Conservation (phyloP, 164 flowering plant species). For the Hamamelis virginiana region DNA sequence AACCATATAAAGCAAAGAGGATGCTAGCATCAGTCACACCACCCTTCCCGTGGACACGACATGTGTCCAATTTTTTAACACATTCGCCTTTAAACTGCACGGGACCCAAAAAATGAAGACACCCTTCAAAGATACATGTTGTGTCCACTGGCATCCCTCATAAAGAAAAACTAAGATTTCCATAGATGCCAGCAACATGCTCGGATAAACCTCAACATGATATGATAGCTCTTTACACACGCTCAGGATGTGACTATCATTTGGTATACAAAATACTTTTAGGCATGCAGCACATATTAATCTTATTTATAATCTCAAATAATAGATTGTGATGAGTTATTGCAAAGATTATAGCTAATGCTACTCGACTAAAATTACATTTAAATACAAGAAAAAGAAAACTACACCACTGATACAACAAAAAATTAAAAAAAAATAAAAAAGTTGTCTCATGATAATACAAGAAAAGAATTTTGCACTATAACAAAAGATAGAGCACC, state of each 20-base stretch:
- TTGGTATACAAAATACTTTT: neutral
- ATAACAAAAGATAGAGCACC: neutral
- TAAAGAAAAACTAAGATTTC: neutral
- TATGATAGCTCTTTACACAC: neutral
- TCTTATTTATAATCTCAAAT: neutral
- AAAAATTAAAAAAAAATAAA: neutral
- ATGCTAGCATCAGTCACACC: no score
- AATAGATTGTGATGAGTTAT: neutral
- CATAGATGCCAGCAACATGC: neutral
- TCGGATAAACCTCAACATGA: neutral
- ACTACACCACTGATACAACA: neutral
- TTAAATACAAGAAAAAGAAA: neutral
- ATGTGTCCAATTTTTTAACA: no score
- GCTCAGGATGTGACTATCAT: neutral
- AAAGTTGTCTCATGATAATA: neutral
- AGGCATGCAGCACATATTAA: neutral
- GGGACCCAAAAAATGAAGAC: no score
- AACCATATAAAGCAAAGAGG: no score
- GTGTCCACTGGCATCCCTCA: no score
- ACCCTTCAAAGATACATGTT: no score
- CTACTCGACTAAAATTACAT: neutral
- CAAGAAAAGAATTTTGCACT: neutral
- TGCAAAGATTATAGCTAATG: neutral
- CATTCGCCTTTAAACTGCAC: no score
- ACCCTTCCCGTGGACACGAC: no score